Evolutionary conservation across 108 stramenopile genomes (phyloP).

Genomic region (Schizochytrium sp.): DNA sequence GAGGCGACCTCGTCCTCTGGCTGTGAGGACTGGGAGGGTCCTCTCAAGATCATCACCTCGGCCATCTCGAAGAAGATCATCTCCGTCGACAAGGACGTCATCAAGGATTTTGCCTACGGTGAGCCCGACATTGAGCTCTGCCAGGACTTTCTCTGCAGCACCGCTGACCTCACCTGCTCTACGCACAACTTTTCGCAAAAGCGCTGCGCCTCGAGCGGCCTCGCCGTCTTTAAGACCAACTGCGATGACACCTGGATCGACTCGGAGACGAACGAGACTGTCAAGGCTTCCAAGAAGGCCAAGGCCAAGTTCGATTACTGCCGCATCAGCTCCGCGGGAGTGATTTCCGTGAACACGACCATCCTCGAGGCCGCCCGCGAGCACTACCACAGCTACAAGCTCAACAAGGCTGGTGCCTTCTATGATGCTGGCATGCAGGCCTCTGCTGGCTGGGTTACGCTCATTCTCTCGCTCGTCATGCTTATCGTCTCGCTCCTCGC

Average conservation of each 20-base stretch:
- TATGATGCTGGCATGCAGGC: background rate
- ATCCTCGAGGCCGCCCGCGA: background rate
- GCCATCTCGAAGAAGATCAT: slow-evolving; percentile 59
- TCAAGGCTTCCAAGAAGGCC: too few species aligned
- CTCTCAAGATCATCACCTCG: slow-evolving; percentile 63
- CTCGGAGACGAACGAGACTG: too few species aligned
- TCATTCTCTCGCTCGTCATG: background rate
- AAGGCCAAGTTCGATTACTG: too few species aligned
- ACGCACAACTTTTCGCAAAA: background rate
- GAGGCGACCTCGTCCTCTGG: background rate
- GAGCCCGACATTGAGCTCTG: background rate
- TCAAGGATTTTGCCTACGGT: slow-evolving; percentile 58
- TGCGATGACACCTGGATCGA: too few species aligned
- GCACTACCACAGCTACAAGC: background rate
- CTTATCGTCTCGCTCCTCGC: too few species aligned
- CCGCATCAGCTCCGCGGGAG: too few species aligned
- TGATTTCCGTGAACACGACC: too few species aligned
- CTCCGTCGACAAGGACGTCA: slow-evolving; percentile 66
- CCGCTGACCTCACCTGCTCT: background rate
- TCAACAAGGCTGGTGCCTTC: background rate
- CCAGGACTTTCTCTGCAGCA: background rate
- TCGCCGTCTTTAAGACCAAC: background rate
- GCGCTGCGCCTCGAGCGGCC: background rate
- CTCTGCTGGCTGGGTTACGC: background rate
- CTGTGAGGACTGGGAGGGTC: slow-evolving; percentile 59